These are phyloP conservation scores for Pseudopyricularia cyperi DNA, from an alignment of 2,329 filamentous ascomycete species.

Conservation along the genomic window DNA sequence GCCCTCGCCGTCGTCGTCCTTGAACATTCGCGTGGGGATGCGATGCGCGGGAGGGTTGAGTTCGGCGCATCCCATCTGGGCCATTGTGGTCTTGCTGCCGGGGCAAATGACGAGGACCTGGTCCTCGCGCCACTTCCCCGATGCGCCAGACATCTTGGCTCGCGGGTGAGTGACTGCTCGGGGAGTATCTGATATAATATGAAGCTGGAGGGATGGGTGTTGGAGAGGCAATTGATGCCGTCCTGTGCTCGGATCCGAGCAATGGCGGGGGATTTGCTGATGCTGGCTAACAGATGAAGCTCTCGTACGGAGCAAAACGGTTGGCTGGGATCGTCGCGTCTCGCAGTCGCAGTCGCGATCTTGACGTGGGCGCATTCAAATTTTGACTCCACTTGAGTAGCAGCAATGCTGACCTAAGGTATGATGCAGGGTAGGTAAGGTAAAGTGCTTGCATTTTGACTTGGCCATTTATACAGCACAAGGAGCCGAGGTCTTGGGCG, in stretches of 20 bases:
- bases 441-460: neutral
- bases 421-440: neutral
- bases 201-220: neutral
- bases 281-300: neutral
- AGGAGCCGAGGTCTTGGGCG: neutral
- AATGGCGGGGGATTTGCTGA: neutral
- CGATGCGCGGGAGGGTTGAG: slow-evolving; percentile 82
- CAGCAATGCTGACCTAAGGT: neutral
- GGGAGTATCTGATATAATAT: neutral
- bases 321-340: neutral
- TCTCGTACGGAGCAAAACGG: neutral
- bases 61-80: slow-evolving; percentile 80
- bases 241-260: neutral
- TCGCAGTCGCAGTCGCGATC: neutral
- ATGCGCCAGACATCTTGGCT: slow-evolving; percentile 37
- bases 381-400: neutral
- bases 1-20: slow-evolving; percentile 66
- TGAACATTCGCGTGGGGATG: slow-evolving; percentile 89
- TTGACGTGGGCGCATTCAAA: neutral
- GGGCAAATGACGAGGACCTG: slow-evolving; percentile 61
- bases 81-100: slow-evolving; percentile 80
- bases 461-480: neutral
- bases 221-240: neutral
- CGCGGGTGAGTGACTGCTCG: neutral
- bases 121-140: slow-evolving; percentile 50